These are phyloP conservation scores for Acacia acuminata DNA, from an alignment of 306 rosid species.

Conservation along the genomic window DNA sequence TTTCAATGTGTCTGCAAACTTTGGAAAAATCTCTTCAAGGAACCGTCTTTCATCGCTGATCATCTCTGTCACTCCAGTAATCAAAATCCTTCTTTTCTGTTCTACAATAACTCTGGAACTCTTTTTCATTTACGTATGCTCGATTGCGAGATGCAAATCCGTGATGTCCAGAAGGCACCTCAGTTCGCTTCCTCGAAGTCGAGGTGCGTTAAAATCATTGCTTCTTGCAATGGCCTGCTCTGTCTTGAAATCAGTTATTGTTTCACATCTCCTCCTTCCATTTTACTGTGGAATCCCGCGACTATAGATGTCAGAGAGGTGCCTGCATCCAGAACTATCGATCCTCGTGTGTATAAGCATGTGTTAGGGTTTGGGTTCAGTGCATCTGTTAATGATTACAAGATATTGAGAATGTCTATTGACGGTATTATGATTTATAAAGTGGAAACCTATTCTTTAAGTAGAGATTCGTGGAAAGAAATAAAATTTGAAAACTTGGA, in stretches of 20 bases:
- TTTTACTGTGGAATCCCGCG: conserved; percentile 8
- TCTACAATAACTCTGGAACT: not conserved
- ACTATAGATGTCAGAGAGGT: not conserved
- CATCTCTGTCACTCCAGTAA: not conserved
- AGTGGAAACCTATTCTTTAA: not conserved
- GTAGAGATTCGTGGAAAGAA: not conserved
- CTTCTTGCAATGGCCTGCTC: not conserved
- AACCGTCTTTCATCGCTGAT: not conserved
- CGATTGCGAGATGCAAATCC: not conserved
- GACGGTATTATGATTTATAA: not conserved
- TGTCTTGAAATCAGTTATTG: not conserved
- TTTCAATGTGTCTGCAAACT: conserved; percentile 20
- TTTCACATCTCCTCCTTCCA: not conserved
- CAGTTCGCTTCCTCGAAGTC: too few species aligned
- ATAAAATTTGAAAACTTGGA: not conserved
- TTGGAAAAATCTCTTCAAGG: not conserved
- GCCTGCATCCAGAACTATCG: not conserved
- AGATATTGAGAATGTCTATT: not conserved
- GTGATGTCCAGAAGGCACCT: not conserved
- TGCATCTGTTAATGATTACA: not conserved
- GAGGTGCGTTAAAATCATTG: not conserved
- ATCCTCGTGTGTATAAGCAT: too few species aligned
- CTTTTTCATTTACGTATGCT: not conserved
- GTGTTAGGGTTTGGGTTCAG: not conserved
- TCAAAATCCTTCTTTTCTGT: not conserved